Evolutionary conservation across 2,329 filamentous ascomycete species (phyloP).

Genomic region (Alternaria triticina): DNA sequence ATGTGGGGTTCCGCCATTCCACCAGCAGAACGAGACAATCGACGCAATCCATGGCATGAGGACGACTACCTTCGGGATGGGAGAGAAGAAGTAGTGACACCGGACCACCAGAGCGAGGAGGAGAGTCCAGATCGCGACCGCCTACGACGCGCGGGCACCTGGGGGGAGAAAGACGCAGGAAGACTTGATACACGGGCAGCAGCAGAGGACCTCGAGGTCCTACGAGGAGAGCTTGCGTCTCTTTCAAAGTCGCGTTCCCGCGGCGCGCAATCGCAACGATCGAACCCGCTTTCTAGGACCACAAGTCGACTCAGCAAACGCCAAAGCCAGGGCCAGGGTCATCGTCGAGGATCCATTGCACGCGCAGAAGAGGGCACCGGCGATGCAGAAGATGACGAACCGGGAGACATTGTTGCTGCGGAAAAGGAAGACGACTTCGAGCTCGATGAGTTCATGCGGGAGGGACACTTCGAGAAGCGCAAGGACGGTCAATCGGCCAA

Average conservation of each 20-base stretch:
- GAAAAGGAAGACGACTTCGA: constrained; percentile 69
- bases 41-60: constrained; percentile 47
- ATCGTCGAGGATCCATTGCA: constrained; percentile 15
- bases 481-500: constrained; percentile 72
- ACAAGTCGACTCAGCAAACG: constrained; percentile 38
- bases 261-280: constrained; percentile 27
- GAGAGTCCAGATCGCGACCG: constrained; percentile 36
- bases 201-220: constrained; percentile 65
- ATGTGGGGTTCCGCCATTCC: constrained; percentile 31
- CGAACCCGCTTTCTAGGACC: constrained; percentile 31
- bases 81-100: constrained; percentile 19
- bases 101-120: constrained; percentile 16
- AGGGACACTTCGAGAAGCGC: constrained; percentile 78
- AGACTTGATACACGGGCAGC: constrained; percentile 60
- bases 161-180: constrained; percentile 67
- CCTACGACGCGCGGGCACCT: constrained; percentile 55
- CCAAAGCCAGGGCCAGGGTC: constrained; percentile 19
- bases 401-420: constrained; percentile 37
- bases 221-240: constrained; percentile 62
- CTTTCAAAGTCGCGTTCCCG: constrained; percentile 55
- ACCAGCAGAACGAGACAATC: constrained; percentile 29
- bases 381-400: constrained; percentile 27
- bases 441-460: constrained; percentile 72
- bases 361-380: constrained; percentile 13
- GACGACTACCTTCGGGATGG: constrained; percentile 26